Evolutionary conservation across 1,284 basidiomycete genomes (phyloP), one percentile per base, ranked within the genome.

Genomic region (Cryptococcus sp.): DNA sequence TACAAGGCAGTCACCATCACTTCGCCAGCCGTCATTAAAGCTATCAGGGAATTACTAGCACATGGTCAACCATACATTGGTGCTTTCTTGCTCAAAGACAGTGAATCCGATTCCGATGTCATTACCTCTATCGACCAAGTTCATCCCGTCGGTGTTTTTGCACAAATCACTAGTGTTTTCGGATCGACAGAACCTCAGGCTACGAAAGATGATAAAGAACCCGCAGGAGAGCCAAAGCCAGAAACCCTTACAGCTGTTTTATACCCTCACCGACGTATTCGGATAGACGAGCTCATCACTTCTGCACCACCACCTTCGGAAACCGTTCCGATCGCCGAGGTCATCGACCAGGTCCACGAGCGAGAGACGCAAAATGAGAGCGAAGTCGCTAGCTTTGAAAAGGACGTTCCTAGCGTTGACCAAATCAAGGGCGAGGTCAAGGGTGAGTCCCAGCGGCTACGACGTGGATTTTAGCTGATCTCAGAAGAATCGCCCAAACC

Each of bases 41-140:
- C 92, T 4, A 91, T 98, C 69, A 90, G 93, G 76, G 92, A 98
- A 68, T 89, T 94, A 81, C 89, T 97, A 82, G 86, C 88, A 67
- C 88, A 91, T 48, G 93, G 94, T 2, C 94, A 98, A 75, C 93
- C 93, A 0, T 98, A 98, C 76, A 84, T 99, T 55, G 94, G 96
- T 53, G 96, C 94, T 22, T 98, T 98, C 80, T 76, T 98, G 40
- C 85, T 98, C 66, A 98, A 97, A 78, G 92, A 98, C 72, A 89
- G 92, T 61, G 85, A 91, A 61, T 82, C 86, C 52, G 94, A 98
- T 74, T 87, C 86, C 64, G 96, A 98, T 73, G 83, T 94, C 53
- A 96, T 98, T 66, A 88, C 87, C 56, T 86, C 88, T 66, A 75
- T 91, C 48, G 83, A 88, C 74, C 85, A 90, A 55, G 91, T 98